Evolutionary conservation across 345 rosid genomes (phyloP).

Genomic region (Xanthoceras sorbifolium): DNA sequence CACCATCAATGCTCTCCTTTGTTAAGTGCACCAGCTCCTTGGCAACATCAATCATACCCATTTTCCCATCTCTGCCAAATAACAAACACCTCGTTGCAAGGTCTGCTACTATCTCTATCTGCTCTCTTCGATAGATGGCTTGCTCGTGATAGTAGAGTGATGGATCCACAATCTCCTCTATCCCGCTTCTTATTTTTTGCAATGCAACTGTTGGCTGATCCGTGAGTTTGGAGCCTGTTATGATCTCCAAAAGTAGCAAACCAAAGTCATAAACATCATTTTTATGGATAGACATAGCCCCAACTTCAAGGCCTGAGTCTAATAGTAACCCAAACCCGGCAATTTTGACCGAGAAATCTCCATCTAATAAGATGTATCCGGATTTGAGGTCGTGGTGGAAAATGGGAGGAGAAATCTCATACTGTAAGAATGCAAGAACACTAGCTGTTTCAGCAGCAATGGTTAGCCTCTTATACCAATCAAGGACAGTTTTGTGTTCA

Average conservation of each 20-base stretch:
- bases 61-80: conserved; percentile 74
- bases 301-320: conserved; percentile 17
- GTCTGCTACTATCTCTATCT: conserved; percentile 72
- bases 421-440: conserved; percentile 60
- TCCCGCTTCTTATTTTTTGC: conserved; percentile 58
- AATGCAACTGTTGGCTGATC: conserved; percentile 46
- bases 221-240: conserved; percentile 54
- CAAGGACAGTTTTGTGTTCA: conserved; percentile 45
- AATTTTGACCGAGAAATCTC: conserved; percentile 54
- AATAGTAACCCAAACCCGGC: conserved; percentile 65
- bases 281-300: conserved; percentile 18
- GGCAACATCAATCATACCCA: conserved; percentile 73
- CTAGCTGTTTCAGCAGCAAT: conserved; percentile 70
- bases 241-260: conserved; percentile 62
- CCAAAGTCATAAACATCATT: conserved; percentile 67
- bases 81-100: conserved; percentile 73
- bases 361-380: conserved; percentile 58
- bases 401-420: conserved; percentile 68
- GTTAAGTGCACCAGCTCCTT: conserved; percentile 62
- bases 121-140: conserved; percentile 46
- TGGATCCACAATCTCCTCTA: conserved; percentile 76
- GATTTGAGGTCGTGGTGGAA: conserved; percentile 57
- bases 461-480: conserved; percentile 68
- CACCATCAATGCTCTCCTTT: conserved; percentile 49
- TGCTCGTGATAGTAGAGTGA: conserved; percentile 67